These are phyloP conservation scores for Trypanosoma cruzi DNA, from an alignment of 208 protist species.

Conservation along the genomic window DNA sequence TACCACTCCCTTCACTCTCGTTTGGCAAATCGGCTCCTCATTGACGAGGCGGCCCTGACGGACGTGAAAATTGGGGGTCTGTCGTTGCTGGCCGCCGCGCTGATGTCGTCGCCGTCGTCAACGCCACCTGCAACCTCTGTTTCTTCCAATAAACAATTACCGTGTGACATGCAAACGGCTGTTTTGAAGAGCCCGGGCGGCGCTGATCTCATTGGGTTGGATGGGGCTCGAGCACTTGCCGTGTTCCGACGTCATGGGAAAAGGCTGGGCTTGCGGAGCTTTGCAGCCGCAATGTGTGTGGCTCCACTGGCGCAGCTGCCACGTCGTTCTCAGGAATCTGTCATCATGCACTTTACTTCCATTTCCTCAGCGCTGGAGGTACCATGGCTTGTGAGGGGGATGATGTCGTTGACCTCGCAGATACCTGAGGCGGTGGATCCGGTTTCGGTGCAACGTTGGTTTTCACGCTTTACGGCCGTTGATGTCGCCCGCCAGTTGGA, in stretches of 20 bases:
- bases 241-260: slow-evolving; percentile 58
- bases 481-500: slow-evolving; percentile 62
- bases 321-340: slow-evolving; percentile 35
- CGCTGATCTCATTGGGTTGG: background rate
- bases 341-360: slow-evolving; percentile 72
- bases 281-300: slow-evolving; percentile 66
- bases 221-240: slow-evolving; percentile 28
- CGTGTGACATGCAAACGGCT: background rate
- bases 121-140: background rate
- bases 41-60: slow-evolving; percentile 35
- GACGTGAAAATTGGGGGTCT: slow-evolving; percentile 24
- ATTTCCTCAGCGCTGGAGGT: slow-evolving; percentile 54
- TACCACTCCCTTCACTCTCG: slow-evolving; percentile 62
- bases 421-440: slow-evolving; percentile 43
- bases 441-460: slow-evolving; percentile 69
- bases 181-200: background rate
- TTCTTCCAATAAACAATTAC: background rate
- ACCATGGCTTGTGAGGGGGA: slow-evolving; percentile 46
- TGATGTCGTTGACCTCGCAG: slow-evolving; percentile 34
- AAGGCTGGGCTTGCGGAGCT: slow-evolving; percentile 48
- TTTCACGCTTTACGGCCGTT: slow-evolving; percentile 70
- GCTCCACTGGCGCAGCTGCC: slow-evolving; percentile 50
- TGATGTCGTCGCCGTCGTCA: slow-evolving; percentile 22
- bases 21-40: slow-evolving; percentile 50
- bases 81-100: slow-evolving; percentile 24